A percentile compares a stretch with the other conserved stretches of the same genome.
phyloP scores from a whole-genome alignment of 208 protist species.

The Leishmania braziliensis region DNA sequence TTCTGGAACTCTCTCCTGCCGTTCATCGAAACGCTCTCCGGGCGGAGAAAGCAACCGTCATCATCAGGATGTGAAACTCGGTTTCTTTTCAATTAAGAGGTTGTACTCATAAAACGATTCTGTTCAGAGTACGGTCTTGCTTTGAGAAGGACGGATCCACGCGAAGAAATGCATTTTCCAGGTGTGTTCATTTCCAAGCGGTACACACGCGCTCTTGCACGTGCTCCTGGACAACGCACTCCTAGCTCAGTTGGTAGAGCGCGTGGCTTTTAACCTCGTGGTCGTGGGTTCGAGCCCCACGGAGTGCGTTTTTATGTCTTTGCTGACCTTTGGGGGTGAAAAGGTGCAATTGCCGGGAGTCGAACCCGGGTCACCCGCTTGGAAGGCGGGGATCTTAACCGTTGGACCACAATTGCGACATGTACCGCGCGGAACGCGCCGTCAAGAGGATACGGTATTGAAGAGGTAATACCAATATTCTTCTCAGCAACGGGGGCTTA shows the following conservation, averaged over 20 bases:
- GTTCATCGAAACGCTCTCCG: constrained; percentile 53
- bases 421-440: too few species aligned
- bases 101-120: constrained; percentile 89
- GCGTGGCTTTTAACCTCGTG: constrained; percentile 95
- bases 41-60: constrained; percentile 71
- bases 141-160: not conserved
- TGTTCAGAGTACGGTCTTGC: constrained; percentile 85
- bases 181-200: too few species aligned
- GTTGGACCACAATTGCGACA: too few species aligned
- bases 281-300: constrained; percentile 95
- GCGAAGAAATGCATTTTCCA: too few species aligned
- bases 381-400: too few species aligned
- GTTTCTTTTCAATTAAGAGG: constrained; percentile 25
- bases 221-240: constrained; percentile 12
- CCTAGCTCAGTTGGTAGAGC: constrained; percentile 96
- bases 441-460: too few species aligned
- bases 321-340: too few species aligned
- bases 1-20: constrained; percentile 66
- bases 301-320: constrained; percentile 24
- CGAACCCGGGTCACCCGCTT: too few species aligned
- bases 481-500: not conserved
- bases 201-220: too few species aligned
- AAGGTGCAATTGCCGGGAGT: too few species aligned
- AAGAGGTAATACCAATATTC: too few species aligned
- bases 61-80: constrained; percentile 12